Base-by-base conservation (phyloP, 228 moss, liverwort and hornwort species). In the Sphagnum magellanicum region DNA sequence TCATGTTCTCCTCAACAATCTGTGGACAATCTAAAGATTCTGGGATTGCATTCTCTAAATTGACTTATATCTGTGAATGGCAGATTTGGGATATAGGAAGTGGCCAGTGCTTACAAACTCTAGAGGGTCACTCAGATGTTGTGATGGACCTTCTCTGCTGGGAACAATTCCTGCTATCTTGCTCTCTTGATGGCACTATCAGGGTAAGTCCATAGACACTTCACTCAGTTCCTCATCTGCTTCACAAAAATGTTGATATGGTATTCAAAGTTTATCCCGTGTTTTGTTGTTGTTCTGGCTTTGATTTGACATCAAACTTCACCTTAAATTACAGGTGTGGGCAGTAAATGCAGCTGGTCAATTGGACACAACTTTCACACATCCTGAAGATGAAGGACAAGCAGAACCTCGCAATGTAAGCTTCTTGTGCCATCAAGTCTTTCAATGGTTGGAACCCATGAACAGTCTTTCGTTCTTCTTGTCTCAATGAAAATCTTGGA, bases 161-260 rank as follows among this genome's bases (percentile, higher is more conserved):
- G 85, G 85, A 86, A 47, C 76, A 70, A 55, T 86, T 81, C 74
- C 49, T 85, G 47, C 76, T 85, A 10, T 85, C 85, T 1, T 85
- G 81, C 70, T 85, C 85, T 4, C 76, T 85, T 0, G 81, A 86
- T 61, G 85, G 85, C 62, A 86, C 85, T 48, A 76, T 86, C 11
- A 68, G 69, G 68, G 84, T 85, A 70, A 69, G 83, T 75, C 1
- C 48, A 12, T 8, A 55, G 12, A 55, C 9, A 8, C 8, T 55
- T 55, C 32, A 32, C 32, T 32, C 32, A 32, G 12, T 55, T 55
- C 8, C 12, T 55, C 9, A 12, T 8, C 12, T 55, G 55, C 55
- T 12, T 55, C 55, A 8, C 12, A 12, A 55, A 55, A 55, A 55
- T 55, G 55, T 55, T 8, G 55, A 55, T 55, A 12, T 55, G 8